These are phyloP conservation scores for Avena sativa DNA, from an alignment of 176 grass and related monocot species.

Conservation along the genomic window DNA sequence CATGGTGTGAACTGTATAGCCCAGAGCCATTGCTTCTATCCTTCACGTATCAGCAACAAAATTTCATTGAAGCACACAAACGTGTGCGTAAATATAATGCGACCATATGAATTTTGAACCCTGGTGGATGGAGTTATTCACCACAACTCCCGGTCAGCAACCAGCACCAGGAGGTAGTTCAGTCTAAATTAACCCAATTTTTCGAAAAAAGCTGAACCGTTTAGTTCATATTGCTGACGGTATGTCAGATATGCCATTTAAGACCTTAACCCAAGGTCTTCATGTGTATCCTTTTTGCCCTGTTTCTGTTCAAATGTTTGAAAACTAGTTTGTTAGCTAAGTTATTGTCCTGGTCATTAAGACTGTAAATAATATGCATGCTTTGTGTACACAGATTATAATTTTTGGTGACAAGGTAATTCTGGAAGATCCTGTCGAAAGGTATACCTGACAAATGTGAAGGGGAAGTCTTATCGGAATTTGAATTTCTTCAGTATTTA, in stretches of 20 bases:
- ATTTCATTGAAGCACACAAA: neutral
- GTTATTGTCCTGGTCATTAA: conserved; percentile 24
- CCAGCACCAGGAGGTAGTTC: neutral
- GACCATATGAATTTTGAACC: neutral
- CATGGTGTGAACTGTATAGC: neutral
- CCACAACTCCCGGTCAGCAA: neutral
- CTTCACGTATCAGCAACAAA: neutral
- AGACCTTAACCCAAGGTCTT: neutral
- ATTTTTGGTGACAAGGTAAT: conserved; percentile 92
- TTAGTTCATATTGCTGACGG: neutral
- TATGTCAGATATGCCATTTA: neutral
- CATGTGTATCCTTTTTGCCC: conserved; percentile 15
- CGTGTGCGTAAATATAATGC: neutral
- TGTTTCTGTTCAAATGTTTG: conserved; percentile 26
- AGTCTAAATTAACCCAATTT: neutral
- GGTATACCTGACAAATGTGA: conserved; percentile 47
- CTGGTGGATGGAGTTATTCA: neutral
- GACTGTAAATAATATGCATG: conserved; percentile 30
- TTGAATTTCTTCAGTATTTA: neutral
- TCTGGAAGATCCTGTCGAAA: conserved; percentile 79
- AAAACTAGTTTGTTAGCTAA: conserved; percentile 1
- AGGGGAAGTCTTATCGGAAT: conserved; percentile 24
- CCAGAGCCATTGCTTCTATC: neutral
- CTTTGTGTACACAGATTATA: conserved; percentile 71
- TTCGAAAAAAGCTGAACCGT: neutral